A percentile compares a stretch with the other conserved stretches of the same genome.
phyloP scores from a whole-genome alignment of 2,329 filamentous ascomycete genomes.

The Colletotrichum simmondsii region DNA sequence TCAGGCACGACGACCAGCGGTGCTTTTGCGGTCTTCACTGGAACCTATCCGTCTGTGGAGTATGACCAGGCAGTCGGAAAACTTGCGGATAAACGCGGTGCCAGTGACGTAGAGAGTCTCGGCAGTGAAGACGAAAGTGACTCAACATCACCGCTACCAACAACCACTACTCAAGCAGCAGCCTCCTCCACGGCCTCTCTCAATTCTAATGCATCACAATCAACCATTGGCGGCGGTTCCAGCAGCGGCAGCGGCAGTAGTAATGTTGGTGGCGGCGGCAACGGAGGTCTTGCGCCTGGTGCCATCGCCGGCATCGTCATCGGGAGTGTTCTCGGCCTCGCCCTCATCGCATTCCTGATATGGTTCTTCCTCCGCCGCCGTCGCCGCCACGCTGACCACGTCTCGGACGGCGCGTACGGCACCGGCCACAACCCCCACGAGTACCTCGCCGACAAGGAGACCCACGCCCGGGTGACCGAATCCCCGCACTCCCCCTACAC shows the following conservation, averaged over 20 bases:
- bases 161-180: background rate
- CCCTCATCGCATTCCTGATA: conserved; percentile 49
- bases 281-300: conserved; percentile 49
- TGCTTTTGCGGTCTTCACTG: conserved; percentile 8
- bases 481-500: conserved; percentile 56
- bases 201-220: background rate
- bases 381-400: conserved; percentile 39
- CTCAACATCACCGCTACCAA: background rate
- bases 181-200: background rate
- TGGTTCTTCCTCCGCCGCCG: conserved; percentile 58
- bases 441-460: conserved; percentile 60
- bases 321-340: conserved; percentile 50
- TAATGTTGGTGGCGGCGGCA: background rate
- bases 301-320: conserved; percentile 61
- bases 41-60: background rate
- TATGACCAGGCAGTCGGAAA: background rate
- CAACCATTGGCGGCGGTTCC: background rate
- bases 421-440: conserved; percentile 42
- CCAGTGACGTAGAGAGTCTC: background rate
- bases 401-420: conserved; percentile 41
- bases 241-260: background rate
- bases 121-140: background rate
- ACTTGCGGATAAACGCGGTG: background rate
- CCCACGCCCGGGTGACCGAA: conserved; percentile 47
- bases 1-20: conserved; percentile 13